Conservation (phyloP, 163 green algal genomes). For the Chlamydomonas reinhardtii region DNA sequence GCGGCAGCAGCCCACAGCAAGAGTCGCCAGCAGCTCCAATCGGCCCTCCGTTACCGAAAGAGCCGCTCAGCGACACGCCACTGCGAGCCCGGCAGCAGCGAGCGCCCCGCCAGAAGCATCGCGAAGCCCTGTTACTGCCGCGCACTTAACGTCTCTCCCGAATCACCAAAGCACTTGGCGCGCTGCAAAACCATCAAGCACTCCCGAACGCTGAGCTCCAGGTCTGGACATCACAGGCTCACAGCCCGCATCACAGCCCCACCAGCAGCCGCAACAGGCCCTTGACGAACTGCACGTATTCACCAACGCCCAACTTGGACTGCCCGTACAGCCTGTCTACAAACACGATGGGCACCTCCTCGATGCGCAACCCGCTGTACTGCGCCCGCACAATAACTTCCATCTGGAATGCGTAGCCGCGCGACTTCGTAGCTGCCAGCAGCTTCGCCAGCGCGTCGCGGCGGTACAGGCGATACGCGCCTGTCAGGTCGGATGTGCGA, state of each 20-base stretch:
- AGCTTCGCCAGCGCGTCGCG: conserved; percentile 79
- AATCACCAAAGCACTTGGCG: no score
- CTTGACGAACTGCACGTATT: conserved; percentile 91
- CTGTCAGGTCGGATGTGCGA: conserved; percentile 85
- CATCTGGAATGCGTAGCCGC: conserved; percentile 99
- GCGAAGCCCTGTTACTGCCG: no score
- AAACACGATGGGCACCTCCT: conserved; percentile 98
- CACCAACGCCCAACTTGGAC: conserved; percentile 92
- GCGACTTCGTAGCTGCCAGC: conserved; percentile 71
- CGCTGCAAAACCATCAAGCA: no score
- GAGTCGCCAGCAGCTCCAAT: no score
- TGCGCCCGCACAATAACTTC: conserved; percentile 94
- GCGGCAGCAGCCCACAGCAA: no score
- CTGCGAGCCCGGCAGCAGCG: no score
- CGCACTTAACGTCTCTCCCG: no score
- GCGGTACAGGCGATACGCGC: conserved; percentile 92
- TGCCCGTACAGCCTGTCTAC: conserved; percentile 96
- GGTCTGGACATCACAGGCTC: no score
- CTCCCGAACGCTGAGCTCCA: no score
- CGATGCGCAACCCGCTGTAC: conserved; percentile 74
- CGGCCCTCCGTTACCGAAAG: no score
- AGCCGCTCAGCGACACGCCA: no score
- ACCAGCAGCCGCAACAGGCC: conserved; percentile 92
- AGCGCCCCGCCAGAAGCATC: no score
- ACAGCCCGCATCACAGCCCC: conserved; percentile 59